phyloP scores from a whole-genome alignment of 202 grass and related monocot species.

The Elaeis oleifera region DNA sequence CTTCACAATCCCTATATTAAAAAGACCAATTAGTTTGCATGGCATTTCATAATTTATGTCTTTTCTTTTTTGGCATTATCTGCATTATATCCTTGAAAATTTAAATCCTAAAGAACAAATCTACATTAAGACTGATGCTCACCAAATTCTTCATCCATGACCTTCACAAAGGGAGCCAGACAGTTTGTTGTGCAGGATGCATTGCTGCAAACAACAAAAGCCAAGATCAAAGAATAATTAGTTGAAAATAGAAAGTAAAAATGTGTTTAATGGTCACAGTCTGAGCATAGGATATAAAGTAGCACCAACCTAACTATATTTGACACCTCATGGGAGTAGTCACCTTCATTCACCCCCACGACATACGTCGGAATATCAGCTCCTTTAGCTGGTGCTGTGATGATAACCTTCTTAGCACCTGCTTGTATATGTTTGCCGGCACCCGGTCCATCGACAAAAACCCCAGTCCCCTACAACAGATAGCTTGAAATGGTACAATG shows the following conservation, averaged over 20 bases:
- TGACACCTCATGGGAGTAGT: slow-evolving; percentile 64
- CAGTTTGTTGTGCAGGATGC: slow-evolving; percentile 99
- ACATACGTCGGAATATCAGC: slow-evolving; percentile 98
- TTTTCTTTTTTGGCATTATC: no score
- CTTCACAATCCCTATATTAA: slow-evolving; percentile 67
- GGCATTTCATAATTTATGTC: no score
- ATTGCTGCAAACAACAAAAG: slow-evolving; percentile 47
- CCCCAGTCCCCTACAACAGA: slow-evolving; percentile 69
- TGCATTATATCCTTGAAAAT: not conserved
- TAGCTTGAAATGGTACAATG: slow-evolving; percentile 3
- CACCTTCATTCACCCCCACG: slow-evolving; percentile 92
- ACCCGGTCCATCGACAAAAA: slow-evolving; percentile 93
- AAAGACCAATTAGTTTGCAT: not conserved
- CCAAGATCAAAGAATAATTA: not conserved
- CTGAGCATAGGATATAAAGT: no score
- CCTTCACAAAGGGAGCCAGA: slow-evolving; percentile 89
- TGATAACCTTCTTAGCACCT: slow-evolving; percentile 95
- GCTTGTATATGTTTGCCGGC: slow-evolving; percentile 98
- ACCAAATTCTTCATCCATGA: slow-evolving; percentile 93
- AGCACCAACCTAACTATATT: slow-evolving; percentile 70
- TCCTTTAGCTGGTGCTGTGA: slow-evolving; percentile 94
- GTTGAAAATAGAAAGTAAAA: no score
- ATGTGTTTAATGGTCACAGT: no score
- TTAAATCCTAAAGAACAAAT: not conserved
- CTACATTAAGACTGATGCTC: not conserved